phyloP scores from a whole-genome alignment of 2,329 filamentous ascomycete genomes.

The Clarireedia hainanense region DNA sequence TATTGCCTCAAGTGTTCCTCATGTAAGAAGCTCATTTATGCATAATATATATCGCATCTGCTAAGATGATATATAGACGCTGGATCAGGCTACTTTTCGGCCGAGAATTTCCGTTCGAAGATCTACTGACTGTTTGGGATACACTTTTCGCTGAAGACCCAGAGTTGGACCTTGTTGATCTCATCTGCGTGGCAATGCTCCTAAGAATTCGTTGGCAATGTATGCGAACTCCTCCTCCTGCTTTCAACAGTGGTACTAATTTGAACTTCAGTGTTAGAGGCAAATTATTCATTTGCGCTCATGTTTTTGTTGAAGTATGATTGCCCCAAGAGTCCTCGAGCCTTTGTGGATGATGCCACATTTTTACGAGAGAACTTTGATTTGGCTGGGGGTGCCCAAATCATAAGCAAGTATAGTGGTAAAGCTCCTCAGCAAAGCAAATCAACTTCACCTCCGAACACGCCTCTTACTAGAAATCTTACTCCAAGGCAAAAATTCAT shows the following conservation, averaged over 20 bases:
- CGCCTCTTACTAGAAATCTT: constrained; percentile 22
- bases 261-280: constrained; percentile 62
- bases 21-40: constrained; percentile 50
- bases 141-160: constrained; percentile 81
- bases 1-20: constrained; percentile 93
- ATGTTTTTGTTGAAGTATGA: constrained; percentile 74
- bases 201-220: constrained; percentile 83
- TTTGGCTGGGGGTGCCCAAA: constrained; percentile 50
- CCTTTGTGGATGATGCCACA: constrained; percentile 79
- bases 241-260: neutral
- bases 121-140: constrained; percentile 84
- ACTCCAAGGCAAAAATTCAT: constrained; percentile 18
- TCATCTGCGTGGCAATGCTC: constrained; percentile 92
- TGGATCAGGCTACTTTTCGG: constrained; percentile 94
- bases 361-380: constrained; percentile 62
- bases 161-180: constrained; percentile 70
- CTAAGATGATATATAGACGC: constrained; percentile 36
- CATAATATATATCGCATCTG: neutral
- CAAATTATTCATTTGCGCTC: constrained; percentile 81
- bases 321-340: constrained; percentile 58
- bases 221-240: constrained; percentile 36
- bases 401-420: constrained; percentile 66
- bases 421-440: constrained; percentile 35
- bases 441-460: constrained; percentile 22
- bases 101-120: constrained; percentile 83